These are phyloP conservation scores for Cucumis hystrix DNA, from an alignment of 306 rosid species.

Conservation along the genomic window DNA sequence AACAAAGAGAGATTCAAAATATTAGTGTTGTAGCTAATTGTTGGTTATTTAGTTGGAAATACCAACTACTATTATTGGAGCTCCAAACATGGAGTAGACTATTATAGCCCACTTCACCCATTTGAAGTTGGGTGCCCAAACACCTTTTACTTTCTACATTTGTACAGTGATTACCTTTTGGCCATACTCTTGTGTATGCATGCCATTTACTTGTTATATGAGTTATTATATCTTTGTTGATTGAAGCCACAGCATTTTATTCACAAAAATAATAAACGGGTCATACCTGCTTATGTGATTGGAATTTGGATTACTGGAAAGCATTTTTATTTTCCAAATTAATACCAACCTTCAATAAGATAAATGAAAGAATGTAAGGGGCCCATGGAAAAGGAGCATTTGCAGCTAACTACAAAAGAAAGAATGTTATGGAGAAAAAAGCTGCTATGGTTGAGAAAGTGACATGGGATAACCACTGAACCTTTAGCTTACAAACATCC, in stretches of 20 bases:
- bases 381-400: not conserved
- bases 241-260: not conserved
- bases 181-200: not conserved
- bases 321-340: not conserved
- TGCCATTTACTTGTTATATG: not conserved
- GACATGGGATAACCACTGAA: not conserved
- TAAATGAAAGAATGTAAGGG: not conserved
- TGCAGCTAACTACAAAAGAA: not conserved
- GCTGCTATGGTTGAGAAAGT: not conserved
- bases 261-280: not conserved
- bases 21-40: no score
- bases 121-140: no score
- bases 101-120: no score
- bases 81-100: no score
- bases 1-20: no score
- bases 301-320: not conserved
- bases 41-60: no score
- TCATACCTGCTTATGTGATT: not conserved
- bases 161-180: not conserved
- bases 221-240: not conserved
- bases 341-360: not conserved
- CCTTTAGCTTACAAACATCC: not conserved
- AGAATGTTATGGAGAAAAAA: not conserved
- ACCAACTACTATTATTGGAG: no score
- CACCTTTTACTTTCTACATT: not conserved